Conservation (phyloP, 2,329 filamentous ascomycete genomes). For the Colletotrichum noveboracense region DNA sequence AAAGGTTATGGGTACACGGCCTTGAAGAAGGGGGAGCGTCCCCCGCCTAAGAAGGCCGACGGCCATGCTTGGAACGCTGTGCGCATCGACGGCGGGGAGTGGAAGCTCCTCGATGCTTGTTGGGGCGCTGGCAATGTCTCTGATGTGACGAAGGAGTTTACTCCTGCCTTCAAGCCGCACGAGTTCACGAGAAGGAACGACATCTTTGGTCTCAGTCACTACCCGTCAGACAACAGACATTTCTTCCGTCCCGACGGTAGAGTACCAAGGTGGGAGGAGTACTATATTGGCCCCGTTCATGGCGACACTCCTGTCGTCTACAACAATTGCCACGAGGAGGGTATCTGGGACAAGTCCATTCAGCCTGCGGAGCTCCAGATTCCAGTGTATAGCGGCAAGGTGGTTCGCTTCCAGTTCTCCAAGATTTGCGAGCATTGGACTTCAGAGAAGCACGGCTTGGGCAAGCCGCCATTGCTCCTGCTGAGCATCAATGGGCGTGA, state of each 20-base stretch:
- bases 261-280: constrained; percentile 78
- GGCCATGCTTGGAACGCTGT: constrained; percentile 95
- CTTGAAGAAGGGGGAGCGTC: constrained; percentile 65
- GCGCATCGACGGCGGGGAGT: constrained; percentile 81
- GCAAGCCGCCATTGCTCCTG: constrained; percentile 72
- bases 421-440: constrained; percentile 86
- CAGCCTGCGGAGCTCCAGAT: constrained; percentile 66
- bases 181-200: constrained; percentile 72
- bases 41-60: constrained; percentile 66
- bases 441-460: constrained; percentile 68
- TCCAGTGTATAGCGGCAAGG: constrained; percentile 57
- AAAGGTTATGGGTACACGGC: constrained; percentile 81
- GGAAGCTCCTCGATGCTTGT: constrained; percentile 91
- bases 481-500: constrained; percentile 70
- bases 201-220: constrained; percentile 82
- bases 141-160: constrained; percentile 60
- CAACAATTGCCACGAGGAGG: constrained; percentile 51
- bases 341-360: constrained; percentile 63
- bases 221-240: constrained; percentile 68
- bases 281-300: constrained; percentile 67
- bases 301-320: constrained; percentile 55
- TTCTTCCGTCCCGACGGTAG: constrained; percentile 80
- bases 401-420: constrained; percentile 80
- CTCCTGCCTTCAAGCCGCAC: constrained; percentile 69
- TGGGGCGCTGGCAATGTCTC: constrained; percentile 86